A percentile compares a stretch with the other conserved stretches of the same genome.
Conservation (phyloP, 495 filamentous ascomycete genomes). For the Aspergillus haitiensis region DNA sequence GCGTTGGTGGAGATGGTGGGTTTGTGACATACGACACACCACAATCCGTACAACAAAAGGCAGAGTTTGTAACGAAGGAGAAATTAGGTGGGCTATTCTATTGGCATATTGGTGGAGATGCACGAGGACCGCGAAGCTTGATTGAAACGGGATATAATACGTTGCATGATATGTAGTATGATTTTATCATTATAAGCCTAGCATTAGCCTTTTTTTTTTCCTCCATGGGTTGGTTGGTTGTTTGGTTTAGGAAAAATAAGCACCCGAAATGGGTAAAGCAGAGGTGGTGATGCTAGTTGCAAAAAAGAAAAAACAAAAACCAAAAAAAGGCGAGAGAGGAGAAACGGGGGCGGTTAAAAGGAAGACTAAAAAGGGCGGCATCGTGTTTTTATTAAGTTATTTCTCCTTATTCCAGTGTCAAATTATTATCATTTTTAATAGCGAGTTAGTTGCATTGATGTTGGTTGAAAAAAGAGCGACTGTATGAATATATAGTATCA, state of each 20-base stretch:
- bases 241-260: not conserved
- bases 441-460: too few relatives aligned
- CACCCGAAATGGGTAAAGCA: too few relatives aligned
- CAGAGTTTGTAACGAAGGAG: conserved; percentile 72
- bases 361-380: conserved; percentile 7
- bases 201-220: not conserved
- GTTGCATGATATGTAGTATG: conserved; percentile 55
- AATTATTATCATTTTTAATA: too few relatives aligned
- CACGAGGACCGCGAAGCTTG: conserved; percentile 65
- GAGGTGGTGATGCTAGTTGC: not conserved
- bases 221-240: not conserved
- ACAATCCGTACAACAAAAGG: conserved; percentile 81
- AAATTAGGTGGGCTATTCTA: conserved; percentile 84
- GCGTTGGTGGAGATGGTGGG: conserved; percentile 76
- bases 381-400: not conserved
- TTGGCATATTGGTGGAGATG: conserved; percentile 86
- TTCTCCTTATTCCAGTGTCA: too few relatives aligned
- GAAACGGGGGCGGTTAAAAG: not conserved
- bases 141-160: conserved; percentile 73
- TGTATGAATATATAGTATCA: not conserved
- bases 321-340: not conserved
- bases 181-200: not conserved
- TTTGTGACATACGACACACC: conserved; percentile 88
- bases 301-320: not conserved
- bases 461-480: too few relatives aligned